Base-by-base conservation (phyloP, 352 stramenopile genomes). In the Pythium sp. region DNA sequence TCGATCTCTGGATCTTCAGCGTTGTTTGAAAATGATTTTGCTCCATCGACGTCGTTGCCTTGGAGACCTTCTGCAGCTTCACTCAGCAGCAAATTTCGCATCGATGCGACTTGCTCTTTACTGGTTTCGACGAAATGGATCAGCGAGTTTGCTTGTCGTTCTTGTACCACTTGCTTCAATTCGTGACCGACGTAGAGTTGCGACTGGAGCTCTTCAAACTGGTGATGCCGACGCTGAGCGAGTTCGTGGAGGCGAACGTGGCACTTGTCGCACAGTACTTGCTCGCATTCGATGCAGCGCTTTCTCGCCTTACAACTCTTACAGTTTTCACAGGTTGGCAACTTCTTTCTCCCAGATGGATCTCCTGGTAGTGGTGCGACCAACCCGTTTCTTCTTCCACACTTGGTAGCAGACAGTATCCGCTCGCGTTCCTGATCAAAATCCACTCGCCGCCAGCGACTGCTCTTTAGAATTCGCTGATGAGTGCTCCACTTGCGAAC, bases 201-300 rank as follows among this genome's bases (percentile, higher is more conserved):
- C 3, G 80, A 63, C 24, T 68, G 36, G 0, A 91, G 43, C 14
- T 83, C 75, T 71, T 84, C 72, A 22, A 84, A 90, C 0, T 70
- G 53, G 56, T 92, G 84, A 32, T 90, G 80, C 0, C 80, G 67
- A 32, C 80, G 70, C 11, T 83, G 72, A 3, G 75, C 75, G 5
- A 90, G 24, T 41, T 89, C 79, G 62, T 92, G 84, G 2, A 92
- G 68, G 1, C 78, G 76, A 15, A 80, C 71, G 62, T 90, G 77
- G 32, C 84, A 92, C 15, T 79, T 81, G 70, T 90, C 80, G 59
- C 84, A 92, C 2, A 88, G 58, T 2, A 85, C 66, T 58, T 90
- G 82, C 5, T 90, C 80, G 49, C 84, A 92, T 20, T 71, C 59
- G 15, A 76, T 68, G 38, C 84, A 92, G 24, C 70, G 64, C 51